A percentile compares a stretch with the other conserved stretches of the same genome.
phyloP scores from a whole-genome alignment of 2,329 filamentous ascomycete genomes.

The Tolypocladium endophyticum region DNA sequence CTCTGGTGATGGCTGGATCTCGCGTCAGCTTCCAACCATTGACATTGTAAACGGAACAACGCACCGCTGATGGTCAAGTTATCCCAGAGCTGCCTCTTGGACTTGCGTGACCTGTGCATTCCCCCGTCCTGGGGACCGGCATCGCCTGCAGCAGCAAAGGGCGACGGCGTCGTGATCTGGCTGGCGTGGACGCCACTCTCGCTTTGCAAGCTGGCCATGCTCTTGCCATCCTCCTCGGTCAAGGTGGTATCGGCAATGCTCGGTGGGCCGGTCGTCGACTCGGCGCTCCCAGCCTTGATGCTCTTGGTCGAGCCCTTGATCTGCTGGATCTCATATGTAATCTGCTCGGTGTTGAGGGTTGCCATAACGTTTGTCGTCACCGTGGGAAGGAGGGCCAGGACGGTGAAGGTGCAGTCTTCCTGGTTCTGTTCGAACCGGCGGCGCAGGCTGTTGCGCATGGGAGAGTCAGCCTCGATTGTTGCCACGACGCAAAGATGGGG shows the following conservation, averaged over 20 bases:
- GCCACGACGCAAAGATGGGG: neutral
- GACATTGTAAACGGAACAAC: conserved; percentile 17
- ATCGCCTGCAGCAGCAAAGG: conserved; percentile 28
- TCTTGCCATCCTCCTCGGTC: conserved; percentile 74
- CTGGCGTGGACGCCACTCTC: conserved; percentile 78
- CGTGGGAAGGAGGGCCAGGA: conserved; percentile 88
- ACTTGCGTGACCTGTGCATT: conserved; percentile 49
- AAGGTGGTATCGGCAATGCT: conserved; percentile 60
- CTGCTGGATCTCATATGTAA: conserved; percentile 87
- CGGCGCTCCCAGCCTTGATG: conserved; percentile 45
- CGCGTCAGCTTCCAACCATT: neutral
- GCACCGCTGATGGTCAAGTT: conserved; percentile 91
- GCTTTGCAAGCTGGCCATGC: conserved; percentile 64
- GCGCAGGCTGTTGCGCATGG: conserved; percentile 56
- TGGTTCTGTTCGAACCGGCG: conserved; percentile 98
- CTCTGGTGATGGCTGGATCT: conserved; percentile 62
- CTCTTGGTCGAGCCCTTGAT: conserved; percentile 63
- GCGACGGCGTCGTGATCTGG: conserved; percentile 52
- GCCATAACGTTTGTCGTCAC: conserved; percentile 82
- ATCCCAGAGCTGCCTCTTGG: conserved; percentile 92
- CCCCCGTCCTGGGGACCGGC: conserved; percentile 29
- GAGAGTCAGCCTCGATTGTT: neutral
- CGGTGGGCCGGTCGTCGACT: conserved; percentile 39
- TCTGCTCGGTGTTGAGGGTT: conserved; percentile 80
- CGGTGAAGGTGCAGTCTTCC: conserved; percentile 95